phyloP scores from a whole-genome alignment of 2,329 filamentous ascomycete species.

The Nigrospora oryzae region DNA sequence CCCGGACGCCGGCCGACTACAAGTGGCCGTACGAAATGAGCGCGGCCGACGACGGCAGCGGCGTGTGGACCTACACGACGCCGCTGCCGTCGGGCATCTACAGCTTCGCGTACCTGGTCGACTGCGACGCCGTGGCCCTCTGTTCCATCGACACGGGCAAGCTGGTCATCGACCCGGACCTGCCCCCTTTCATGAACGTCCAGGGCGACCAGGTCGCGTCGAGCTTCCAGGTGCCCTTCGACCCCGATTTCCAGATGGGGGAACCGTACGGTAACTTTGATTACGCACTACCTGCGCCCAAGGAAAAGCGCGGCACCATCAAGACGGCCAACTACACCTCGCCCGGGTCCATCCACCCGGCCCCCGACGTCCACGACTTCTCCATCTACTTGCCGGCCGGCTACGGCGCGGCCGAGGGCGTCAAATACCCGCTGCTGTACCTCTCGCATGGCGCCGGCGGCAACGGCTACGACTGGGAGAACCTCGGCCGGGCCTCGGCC shows the following conservation, averaged over 20 bases:
- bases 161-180: conserved; percentile 18
- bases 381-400: conserved; percentile 16
- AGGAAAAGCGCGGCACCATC: conserved; percentile 11
- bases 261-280: conserved; percentile 13
- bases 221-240: conserved; percentile 19
- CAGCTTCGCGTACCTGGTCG: conserved; percentile 17
- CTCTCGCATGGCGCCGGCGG: conserved; percentile 18
- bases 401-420: conserved; percentile 10
- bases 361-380: conserved; percentile 17
- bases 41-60: conserved; percentile 5
- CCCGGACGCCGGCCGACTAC: conserved; percentile 6
- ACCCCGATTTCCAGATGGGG: conserved; percentile 13
- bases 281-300: conserved; percentile 12
- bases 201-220: conserved; percentile 16
- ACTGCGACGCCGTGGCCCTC: conserved; percentile 15
- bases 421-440: conserved; percentile 18
- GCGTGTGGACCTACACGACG: conserved; percentile 16
- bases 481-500: conserved; percentile 15
- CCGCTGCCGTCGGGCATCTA: conserved; percentile 18
- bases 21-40: conserved; percentile 19
- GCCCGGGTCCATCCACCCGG: conserved; percentile 18
- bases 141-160: conserved; percentile 17
- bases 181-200: conserved; percentile 17
- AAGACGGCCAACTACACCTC: conserved; percentile 19
- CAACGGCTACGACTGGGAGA: conserved; percentile 21